Evolutionary conservation across 495 filamentous ascomycete genomes (phyloP).

Genomic region (Patellaria atrata): DNA sequence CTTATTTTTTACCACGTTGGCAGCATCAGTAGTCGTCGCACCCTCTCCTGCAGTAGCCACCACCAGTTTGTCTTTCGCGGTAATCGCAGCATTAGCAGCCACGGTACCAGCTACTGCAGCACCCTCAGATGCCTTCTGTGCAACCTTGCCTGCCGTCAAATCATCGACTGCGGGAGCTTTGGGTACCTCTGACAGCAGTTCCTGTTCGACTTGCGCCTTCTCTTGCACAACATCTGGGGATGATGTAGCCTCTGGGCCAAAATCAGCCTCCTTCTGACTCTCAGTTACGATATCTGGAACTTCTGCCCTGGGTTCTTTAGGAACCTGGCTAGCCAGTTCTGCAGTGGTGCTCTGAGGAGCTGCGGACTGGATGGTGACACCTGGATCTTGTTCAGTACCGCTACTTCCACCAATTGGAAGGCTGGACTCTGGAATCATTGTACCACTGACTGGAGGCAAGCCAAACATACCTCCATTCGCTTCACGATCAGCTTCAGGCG

Average conservation of each 20-base stretch:
- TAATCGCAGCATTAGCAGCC: conserved; percentile 24
- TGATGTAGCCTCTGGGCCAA: conserved; percentile 45
- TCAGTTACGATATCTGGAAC: conserved; percentile 53
- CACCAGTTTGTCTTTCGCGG: conserved; percentile 19
- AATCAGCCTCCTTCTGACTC: conserved; percentile 46
- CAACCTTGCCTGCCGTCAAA: conserved; percentile 29
- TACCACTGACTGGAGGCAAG: conserved; percentile 46
- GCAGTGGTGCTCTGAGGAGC: conserved; percentile 59
- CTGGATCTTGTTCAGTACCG: conserved; percentile 31
- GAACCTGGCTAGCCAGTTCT: conserved; percentile 53
- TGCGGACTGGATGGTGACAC: conserved; percentile 51
- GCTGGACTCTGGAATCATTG: conserved; percentile 75
- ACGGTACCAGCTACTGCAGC: conserved; percentile 17
- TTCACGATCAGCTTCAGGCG: conserved; percentile 31
- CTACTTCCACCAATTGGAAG: conserved; percentile 46
- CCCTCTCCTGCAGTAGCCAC: conserved; percentile 19
- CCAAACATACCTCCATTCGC: conserved; percentile 39
- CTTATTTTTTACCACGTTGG: too few relatives aligned
- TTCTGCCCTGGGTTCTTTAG: conserved; percentile 38
- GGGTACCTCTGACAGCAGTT: conserved; percentile 42
- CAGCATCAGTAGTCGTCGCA: too few relatives aligned
- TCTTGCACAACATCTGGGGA: conserved; percentile 49
- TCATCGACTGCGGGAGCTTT: conserved; percentile 30
- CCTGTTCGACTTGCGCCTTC: conserved; percentile 61
- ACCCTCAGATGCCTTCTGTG: conserved; percentile 27